These are phyloP conservation scores for Fusarium torreyae DNA, from an alignment of 2,329 filamentous ascomycete genomes.

Conservation along the genomic window DNA sequence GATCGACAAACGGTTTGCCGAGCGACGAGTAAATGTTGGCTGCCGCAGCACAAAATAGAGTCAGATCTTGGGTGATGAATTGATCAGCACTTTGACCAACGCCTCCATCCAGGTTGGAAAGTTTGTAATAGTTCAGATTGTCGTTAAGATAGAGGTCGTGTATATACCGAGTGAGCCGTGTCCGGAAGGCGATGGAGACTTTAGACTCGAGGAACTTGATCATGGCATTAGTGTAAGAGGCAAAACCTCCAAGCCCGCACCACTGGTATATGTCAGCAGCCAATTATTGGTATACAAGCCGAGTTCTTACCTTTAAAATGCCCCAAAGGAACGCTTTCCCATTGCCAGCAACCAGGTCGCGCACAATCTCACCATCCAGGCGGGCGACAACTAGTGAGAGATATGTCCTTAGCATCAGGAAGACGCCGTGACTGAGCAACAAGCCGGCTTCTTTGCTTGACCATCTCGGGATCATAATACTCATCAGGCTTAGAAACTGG, in stretches of 20 bases:
- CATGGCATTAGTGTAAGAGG: conserved; percentile 98
- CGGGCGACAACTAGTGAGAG: conserved; percentile 93
- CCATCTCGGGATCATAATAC: conserved; percentile 97
- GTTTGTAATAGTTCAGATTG: conserved; percentile 95
- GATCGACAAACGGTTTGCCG: conserved; percentile 97
- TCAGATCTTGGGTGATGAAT: conserved; percentile 97
- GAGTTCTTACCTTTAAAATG: conserved; percentile 76
- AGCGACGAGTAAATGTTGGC: conserved; percentile 95
- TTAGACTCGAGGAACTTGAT: conserved; percentile 99
- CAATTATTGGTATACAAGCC: neutral
- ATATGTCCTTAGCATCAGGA: conserved; percentile 93
- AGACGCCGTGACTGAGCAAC: conserved; percentile 88
- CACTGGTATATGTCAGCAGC: conserved; percentile 65
- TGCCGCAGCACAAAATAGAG: conserved; percentile 92
- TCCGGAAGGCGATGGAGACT: conserved; percentile 97
- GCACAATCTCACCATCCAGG: conserved; percentile 94
- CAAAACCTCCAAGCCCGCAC: conserved; percentile 93
- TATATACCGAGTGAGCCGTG: conserved; percentile 93
- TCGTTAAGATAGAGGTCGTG: conserved; percentile 97
- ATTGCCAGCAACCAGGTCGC: conserved; percentile 95
- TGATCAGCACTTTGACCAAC: conserved; percentile 94
- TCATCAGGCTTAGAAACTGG: conserved; percentile 95
- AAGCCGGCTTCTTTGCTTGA: conserved; percentile 95
- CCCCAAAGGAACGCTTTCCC: conserved; percentile 91
- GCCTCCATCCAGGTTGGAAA: conserved; percentile 92